Base-by-base conservation (phyloP, 331 rosid species). In the Arachis monticola region DNA sequence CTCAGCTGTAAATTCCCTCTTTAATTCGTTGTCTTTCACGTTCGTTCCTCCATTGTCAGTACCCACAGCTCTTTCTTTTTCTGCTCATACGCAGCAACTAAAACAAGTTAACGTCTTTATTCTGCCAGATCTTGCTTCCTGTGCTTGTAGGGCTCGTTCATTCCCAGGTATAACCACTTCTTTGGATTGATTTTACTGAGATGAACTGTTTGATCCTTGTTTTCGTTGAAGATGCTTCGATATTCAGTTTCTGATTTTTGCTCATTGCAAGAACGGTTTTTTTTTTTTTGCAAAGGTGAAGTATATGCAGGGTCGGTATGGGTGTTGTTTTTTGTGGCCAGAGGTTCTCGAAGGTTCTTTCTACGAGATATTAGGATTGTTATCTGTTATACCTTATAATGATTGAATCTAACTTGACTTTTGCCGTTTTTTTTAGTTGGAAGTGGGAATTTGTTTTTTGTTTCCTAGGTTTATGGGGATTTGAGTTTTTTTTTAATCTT, bases 41-140 rank as follows among this genome's bases (percentile, higher is more conserved):
- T 63, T 61, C 53, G 30, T 64, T 42, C 60, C 71, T 12, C 56
- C 77, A 59, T 65, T 84, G 4, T 13, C 32, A 60, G 48, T 27
- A 66, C 41, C 52, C 4, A 1, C 8, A 6, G 45, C 8, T 64
- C 67, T 68, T 53, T 53, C 64, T 73, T 80, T 80, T 68, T 80
- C 71, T 72, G 72, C 69, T 81, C 1, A 11, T 51, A 51, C 5
- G 4, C 41, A 38, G 5, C 41, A 38, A 58, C 35, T 55, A 17
- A 55, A 55, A 60, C 60, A 67, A 10, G 30, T 27, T 27, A 27
- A 27, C 30, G 1, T 27, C 30, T 10, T 55, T 12, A 10, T 70
- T 52, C 72, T 44, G 40, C 81, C 88, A 82, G 96, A 91, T 91
- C 97, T 87, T 85, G 75, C 81, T 78, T 58, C 87, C 52, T 56